phyloP scores from a whole-genome alignment of 176 grass and related monocot genomes.

The Avena atlantica region DNA sequence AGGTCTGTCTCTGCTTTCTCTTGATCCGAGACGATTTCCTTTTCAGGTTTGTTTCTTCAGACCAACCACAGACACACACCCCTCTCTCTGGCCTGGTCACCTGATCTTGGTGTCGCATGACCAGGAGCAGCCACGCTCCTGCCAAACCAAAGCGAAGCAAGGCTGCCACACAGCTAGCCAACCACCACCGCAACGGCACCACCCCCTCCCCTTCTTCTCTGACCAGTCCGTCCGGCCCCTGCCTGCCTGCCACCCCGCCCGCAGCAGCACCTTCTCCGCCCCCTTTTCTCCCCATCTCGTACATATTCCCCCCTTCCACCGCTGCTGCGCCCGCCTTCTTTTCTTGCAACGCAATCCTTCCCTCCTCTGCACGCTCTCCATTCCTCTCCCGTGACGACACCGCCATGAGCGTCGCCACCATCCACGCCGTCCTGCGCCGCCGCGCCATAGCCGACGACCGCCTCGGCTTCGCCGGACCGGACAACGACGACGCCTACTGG shows the following conservation, averaged over 20 bases:
- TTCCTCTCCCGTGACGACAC: no score
- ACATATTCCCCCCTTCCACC: background rate
- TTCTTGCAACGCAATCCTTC: background rate
- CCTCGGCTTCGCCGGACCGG: background rate
- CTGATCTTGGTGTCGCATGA: background rate
- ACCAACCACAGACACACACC: no score
- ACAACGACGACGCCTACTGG: constrained; percentile 59
- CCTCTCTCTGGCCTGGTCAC: no score
- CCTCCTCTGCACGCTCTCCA: background rate
- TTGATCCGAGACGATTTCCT: no score
- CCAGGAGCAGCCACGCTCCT: background rate
- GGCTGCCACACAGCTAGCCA: background rate
- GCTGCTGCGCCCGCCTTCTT: background rate
- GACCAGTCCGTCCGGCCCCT: background rate
- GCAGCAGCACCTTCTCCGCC: no score
- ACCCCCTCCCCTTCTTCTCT: background rate
- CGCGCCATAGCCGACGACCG: constrained; percentile 23
- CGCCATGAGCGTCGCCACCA: constrained; percentile 35
- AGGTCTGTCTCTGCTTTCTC: no score
- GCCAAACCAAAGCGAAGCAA: background rate
- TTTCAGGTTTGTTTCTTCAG: no score
- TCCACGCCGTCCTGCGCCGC: constrained; percentile 55
- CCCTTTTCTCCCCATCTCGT: background rate
- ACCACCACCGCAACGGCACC: background rate
- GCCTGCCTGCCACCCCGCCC: background rate